Evolutionary conservation across 352 stramenopile species (phyloP).

Genomic region (Globisporangium okanoganense): DNA sequence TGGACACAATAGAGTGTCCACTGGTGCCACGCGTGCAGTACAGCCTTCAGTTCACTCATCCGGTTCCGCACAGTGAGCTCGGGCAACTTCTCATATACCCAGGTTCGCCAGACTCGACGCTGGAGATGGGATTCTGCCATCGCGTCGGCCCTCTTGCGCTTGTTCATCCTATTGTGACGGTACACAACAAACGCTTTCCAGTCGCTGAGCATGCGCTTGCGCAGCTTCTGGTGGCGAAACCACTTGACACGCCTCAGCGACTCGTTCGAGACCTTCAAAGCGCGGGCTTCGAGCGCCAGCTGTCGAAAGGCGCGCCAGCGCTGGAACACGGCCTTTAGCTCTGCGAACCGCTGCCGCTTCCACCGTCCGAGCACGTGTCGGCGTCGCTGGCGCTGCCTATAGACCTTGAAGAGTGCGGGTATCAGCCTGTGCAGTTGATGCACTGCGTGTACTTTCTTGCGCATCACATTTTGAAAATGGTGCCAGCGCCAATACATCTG

Average conservation of each 20-base stretch:
- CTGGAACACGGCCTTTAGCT: conserved; percentile 7
- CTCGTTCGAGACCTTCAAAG: conserved; percentile 8
- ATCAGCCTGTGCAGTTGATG: conserved; percentile 10
- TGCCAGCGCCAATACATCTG: conserved; percentile 17
- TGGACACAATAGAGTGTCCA: conserved; percentile 1
- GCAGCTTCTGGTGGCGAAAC: conserved; percentile 26
- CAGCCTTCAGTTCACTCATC: conserved; percentile 8
- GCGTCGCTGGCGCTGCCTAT: conserved; percentile 7
- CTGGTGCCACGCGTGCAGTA: conserved; percentile 8
- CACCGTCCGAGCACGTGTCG: conserved; percentile 14
- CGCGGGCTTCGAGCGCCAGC: conserved; percentile 5
- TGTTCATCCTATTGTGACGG: background rate
- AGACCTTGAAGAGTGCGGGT: conserved; percentile 3
- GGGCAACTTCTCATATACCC: conserved; percentile 3
- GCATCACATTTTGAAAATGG: conserved; percentile 5
- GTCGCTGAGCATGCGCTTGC: conserved; percentile 13
- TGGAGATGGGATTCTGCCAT: conserved; percentile 1
- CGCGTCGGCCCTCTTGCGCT: background rate
- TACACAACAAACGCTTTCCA: conserved; percentile 14
- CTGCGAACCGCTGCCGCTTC: conserved; percentile 3
- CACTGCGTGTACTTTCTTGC: background rate
- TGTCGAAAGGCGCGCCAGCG: conserved; percentile 12
- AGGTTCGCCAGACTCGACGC: conserved; percentile 5
- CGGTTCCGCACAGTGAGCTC: conserved; percentile 6
- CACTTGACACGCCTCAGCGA: conserved; percentile 14